phyloP scores from a whole-genome alignment of 176 grass and related monocot genomes.

The Lolium multiflorum region DNA sequence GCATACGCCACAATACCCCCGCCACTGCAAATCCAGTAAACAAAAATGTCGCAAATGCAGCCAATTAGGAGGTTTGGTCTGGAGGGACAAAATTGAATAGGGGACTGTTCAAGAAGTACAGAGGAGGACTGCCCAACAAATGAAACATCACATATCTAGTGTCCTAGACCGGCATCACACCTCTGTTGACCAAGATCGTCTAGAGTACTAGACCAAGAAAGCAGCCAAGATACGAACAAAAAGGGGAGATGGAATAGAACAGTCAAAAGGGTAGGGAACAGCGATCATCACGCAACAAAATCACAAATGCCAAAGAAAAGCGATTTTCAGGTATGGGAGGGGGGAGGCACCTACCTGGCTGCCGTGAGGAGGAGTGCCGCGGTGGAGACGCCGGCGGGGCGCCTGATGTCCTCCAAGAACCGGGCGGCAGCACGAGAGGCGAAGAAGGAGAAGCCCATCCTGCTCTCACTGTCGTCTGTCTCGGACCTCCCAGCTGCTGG shows the following conservation, averaged over 20 bases:
- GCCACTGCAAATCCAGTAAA: constrained; percentile 50
- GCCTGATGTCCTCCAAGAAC: constrained; percentile 32
- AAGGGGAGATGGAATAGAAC: background rate
- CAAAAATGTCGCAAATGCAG: constrained; percentile 27
- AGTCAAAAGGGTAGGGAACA: background rate
- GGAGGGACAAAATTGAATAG: background rate
- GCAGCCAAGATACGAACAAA: background rate
- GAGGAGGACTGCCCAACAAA: background rate
- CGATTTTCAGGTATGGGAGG: background rate
- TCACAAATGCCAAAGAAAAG: background rate
- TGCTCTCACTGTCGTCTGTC: background rate
- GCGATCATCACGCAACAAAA: background rate
- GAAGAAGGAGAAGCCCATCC: constrained; percentile 61
- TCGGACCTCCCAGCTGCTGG: background rate
- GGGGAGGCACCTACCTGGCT: constrained; percentile 47
- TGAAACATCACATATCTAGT: background rate
- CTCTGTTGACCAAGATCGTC: constrained; percentile 9
- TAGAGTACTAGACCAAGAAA: background rate
- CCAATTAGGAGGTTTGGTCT: background rate
- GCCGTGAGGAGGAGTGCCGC: constrained; percentile 49
- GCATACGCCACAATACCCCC: constrained; percentile 91
- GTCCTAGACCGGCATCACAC: constrained; percentile 10
- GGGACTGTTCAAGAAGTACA: background rate
- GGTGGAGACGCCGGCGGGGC: constrained; percentile 47
- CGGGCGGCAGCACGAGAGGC: constrained; percentile 41